Evolutionary conservation across 257 asterid species (phyloP).

Genomic region (Fraxinus anomala): DNA sequence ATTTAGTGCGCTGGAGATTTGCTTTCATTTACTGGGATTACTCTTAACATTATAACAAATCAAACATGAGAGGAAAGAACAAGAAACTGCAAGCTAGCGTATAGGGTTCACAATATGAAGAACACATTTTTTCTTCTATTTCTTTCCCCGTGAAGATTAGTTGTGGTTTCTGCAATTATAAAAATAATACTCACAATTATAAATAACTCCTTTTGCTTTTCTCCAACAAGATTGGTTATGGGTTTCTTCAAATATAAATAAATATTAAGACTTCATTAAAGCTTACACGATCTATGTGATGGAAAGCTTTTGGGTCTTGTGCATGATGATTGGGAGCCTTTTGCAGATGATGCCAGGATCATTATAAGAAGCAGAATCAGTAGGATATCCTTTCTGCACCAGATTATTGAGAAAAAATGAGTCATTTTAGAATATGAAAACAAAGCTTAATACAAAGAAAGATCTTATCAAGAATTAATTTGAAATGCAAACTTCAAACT

Average conservation of each 20-base stretch:
- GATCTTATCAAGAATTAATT: not conserved
- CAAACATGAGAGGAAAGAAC: constrained; percentile 1
- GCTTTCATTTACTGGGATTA: constrained; percentile 18
- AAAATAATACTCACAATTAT: constrained; percentile 22
- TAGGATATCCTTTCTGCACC: constrained; percentile 90
- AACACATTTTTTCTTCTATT: not conserved
- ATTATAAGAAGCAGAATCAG: constrained; percentile 79
- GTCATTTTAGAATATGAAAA: not conserved
- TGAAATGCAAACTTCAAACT: not conserved
- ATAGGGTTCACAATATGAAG: constrained; percentile 20
- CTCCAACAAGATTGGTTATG: constrained; percentile 25
- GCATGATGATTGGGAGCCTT: constrained; percentile 77
- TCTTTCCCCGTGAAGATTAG: constrained; percentile 20
- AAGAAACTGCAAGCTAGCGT: not conserved
- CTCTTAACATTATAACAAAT: constrained; percentile 3
- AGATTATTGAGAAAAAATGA: constrained; percentile 14
- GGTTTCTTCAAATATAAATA: constrained; percentile 29
- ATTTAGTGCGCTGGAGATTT: constrained; percentile 17
- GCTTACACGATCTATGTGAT: constrained; percentile 50
- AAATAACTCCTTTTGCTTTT: constrained; percentile 19
- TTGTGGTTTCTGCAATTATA: constrained; percentile 21
- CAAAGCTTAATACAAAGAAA: not conserved
- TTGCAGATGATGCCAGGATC: constrained; percentile 84
- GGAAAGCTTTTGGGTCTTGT: constrained; percentile 73
- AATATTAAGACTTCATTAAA: constrained; percentile 34